Base-by-base conservation (phyloP, 108 stramenopile genomes). In the Chaetoceros muelleri region DNA sequence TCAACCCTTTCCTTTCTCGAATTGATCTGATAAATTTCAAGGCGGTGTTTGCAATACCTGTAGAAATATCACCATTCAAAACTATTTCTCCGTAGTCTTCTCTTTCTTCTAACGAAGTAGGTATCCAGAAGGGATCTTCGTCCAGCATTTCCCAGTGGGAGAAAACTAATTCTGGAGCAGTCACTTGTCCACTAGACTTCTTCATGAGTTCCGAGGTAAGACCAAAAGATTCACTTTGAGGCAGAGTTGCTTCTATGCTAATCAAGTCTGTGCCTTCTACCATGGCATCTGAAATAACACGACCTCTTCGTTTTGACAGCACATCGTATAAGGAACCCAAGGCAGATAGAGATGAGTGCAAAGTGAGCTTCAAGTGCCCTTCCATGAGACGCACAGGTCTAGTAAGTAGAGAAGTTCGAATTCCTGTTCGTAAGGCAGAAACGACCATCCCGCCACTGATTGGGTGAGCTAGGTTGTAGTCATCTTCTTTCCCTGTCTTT, bases 71-170 rank as follows among this genome's bases (percentile, higher is more conserved):
- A 28, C 91, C 91, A 55, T 66, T 73, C 66, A 64, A 62, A 20
- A 64, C 45, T 31, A 80, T 82, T 65, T 92, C 85, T 0, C 93
- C 93, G 67, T 80, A 89, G 54, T 95, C 91, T 68, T 95, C 94
- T 31, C 90, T 69, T 63, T 95, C 94, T 50, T 95, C 94, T 46
- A 82, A 66, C 13, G 86, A 81, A 0, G 85, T 85, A 24, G 94
- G 94, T 52, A 87, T 85, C 94, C 94, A 95, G 73, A 95, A 95
- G 8, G 94, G 94, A 57, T 95, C 94, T 66, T 81, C 78, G 17
- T 85, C 82, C 7, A 92, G 62, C 21, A 78, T 60, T 58, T 81
- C 80, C 88, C 88, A 95, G 53, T 93, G 85, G 18, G 68, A 74
- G 64, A 95, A 95, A 1, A 75, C 78, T 19, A 95, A 53, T 60